Evolutionary conservation across 2,329 filamentous ascomycete genomes (phyloP).

Genomic region (Fusarium pseudocircinatum): DNA sequence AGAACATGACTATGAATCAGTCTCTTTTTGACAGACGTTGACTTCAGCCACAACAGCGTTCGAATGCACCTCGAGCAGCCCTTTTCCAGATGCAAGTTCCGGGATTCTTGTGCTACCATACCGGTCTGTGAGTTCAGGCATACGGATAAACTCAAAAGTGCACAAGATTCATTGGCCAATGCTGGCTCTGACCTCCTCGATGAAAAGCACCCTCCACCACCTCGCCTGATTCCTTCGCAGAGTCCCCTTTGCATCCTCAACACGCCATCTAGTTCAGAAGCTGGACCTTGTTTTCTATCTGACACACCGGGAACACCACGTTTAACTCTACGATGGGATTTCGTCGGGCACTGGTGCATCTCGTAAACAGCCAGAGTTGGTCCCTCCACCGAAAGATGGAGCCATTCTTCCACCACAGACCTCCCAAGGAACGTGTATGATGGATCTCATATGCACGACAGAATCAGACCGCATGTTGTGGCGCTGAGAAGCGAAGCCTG

Average conservation of each 20-base stretch:
- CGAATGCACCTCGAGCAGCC: neutral
- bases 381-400: conserved; percentile 22
- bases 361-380: conserved; percentile 22
- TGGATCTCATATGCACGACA: conserved; percentile 16
- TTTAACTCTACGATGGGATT: neutral
- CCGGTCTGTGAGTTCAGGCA: neutral
- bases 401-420: conserved; percentile 28
- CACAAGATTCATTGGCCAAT: neutral
- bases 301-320: conserved; percentile 25
- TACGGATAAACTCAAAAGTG: neutral
- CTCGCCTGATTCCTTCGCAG: neutral
- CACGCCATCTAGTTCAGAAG: neutral
- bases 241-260: neutral
- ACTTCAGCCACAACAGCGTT: neutral
- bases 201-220: neutral
- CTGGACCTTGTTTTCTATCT: neutral
- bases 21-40: neutral
- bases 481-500: conserved; percentile 31
- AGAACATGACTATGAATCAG: neutral
- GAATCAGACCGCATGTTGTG: conserved; percentile 10
- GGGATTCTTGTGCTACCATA: neutral
- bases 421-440: conserved; percentile 11
- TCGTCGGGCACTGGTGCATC: neutral
- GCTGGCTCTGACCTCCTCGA: neutral
- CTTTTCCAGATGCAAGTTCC: neutral